phyloP scores from a whole-genome alignment of 2,329 filamentous ascomycete species.

The Fusarium sarcochroum region DNA sequence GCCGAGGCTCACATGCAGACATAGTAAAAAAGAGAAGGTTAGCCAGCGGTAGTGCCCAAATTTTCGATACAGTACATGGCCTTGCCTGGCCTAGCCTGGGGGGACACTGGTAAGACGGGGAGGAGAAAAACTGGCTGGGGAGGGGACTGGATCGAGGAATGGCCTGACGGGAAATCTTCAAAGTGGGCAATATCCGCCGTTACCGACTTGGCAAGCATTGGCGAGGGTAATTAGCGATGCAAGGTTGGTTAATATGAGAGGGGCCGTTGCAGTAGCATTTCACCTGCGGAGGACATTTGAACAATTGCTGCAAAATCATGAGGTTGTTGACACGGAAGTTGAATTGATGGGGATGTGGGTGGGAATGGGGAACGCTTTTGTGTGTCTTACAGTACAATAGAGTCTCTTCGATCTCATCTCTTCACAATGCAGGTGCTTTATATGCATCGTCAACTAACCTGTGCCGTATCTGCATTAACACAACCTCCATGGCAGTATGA shows the following conservation, averaged over 20 bases:
- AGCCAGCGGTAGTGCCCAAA: constrained; percentile 7
- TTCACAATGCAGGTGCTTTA: too few relatives aligned
- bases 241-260: not conserved
- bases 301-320: not conserved
- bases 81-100: constrained; percentile 1
- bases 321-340: not conserved
- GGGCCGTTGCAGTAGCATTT: not conserved
- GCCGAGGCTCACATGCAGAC: constrained; percentile 47
- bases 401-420: too few relatives aligned
- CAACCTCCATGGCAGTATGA: constrained; percentile 11
- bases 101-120: not conserved
- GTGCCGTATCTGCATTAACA: not conserved
- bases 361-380: too few relatives aligned
- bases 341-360: not conserved
- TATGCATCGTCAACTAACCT: not conserved
- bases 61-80: constrained; percentile 3
- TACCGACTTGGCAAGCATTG: constrained; percentile 38
- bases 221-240: constrained; percentile 3
- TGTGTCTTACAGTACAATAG: too few relatives aligned
- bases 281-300: not conserved
- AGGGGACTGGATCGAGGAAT: constrained; percentile 10
- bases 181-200: constrained; percentile 27
- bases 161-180: constrained; percentile 7
- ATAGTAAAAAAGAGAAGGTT: not conserved
- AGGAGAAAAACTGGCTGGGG: not conserved